Evolutionary conservation across 148 eudicot genomes (phyloP).

Genomic region (Cornus kousa): DNA sequence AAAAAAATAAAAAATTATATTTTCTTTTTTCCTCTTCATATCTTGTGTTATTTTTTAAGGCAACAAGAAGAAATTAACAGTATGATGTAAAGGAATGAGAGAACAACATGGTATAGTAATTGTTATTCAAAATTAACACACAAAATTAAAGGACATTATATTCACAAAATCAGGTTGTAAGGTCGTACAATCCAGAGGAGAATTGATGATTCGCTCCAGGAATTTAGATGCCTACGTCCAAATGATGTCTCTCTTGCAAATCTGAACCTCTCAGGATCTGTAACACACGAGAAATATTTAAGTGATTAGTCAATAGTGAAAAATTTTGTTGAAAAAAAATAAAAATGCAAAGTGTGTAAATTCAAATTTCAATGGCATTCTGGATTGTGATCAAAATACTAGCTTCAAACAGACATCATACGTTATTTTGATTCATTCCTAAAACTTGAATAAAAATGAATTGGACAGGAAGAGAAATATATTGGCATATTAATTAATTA

Average conservation of each 20-base stretch:
- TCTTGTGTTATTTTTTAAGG: background rate
- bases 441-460: background rate
- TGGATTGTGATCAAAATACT: no score
- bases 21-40: background rate
- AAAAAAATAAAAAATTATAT: no score
- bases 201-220: background rate
- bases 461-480: background rate
- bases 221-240: background rate
- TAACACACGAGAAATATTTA: no score
- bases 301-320: background rate
- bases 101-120: no score
- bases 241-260: background rate
- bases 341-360: background rate
- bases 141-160: background rate
- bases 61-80: background rate
- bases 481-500: background rate
- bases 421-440: no score
- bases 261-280: slow-evolving; percentile 17
- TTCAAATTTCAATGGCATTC: background rate
- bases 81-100: no score
- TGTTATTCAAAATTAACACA: no score
- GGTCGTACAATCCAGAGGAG: background rate
- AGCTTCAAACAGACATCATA: background rate
- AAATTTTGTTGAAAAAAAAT: background rate
- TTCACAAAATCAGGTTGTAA: background rate